phyloP scores from a whole-genome alignment of 2,329 filamentous ascomycete species.

The Pseudocercospora pini-densiflorae region DNA sequence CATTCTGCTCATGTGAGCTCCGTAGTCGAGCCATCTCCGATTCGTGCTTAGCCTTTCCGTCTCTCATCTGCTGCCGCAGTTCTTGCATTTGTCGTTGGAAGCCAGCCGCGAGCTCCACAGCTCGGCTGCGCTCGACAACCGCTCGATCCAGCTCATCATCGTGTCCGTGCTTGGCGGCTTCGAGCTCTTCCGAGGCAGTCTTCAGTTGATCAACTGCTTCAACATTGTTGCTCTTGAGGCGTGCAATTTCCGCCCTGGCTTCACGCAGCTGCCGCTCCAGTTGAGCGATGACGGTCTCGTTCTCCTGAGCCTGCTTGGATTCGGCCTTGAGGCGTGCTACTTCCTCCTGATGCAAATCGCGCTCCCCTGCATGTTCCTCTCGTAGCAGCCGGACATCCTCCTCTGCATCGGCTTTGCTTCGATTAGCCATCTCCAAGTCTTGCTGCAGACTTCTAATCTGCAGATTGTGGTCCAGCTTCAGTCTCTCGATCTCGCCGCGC shows the following conservation, averaged over 20 bases:
- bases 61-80: constrained; percentile 30
- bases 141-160: constrained; percentile 25
- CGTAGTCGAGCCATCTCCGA: constrained; percentile 28
- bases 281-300: constrained; percentile 25
- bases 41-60: constrained; percentile 30
- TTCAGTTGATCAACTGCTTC: constrained; percentile 24
- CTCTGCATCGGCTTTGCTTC: constrained; percentile 29
- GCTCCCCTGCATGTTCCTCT: constrained; percentile 33
- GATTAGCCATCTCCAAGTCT: constrained; percentile 30
- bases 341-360: constrained; percentile 27
- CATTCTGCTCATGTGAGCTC: constrained; percentile 19
- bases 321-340: constrained; percentile 30
- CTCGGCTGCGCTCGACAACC: constrained; percentile 27
- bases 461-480: constrained; percentile 21
- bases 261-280: constrained; percentile 29
- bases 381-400: constrained; percentile 26
- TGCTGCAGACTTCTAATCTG: constrained; percentile 27
- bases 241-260: constrained; percentile 30
- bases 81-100: constrained; percentile 32
- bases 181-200: constrained; percentile 23
- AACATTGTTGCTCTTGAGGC: constrained; percentile 19
- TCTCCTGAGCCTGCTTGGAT: constrained; percentile 26
- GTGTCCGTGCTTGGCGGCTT: constrained; percentile 20
- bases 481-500: constrained; percentile 26
- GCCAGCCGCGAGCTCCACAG: constrained; percentile 28